Evolutionary conservation across 192 early-diverging fungal genomes (phyloP).

Genomic region (Backusella parvicylindrica): DNA sequence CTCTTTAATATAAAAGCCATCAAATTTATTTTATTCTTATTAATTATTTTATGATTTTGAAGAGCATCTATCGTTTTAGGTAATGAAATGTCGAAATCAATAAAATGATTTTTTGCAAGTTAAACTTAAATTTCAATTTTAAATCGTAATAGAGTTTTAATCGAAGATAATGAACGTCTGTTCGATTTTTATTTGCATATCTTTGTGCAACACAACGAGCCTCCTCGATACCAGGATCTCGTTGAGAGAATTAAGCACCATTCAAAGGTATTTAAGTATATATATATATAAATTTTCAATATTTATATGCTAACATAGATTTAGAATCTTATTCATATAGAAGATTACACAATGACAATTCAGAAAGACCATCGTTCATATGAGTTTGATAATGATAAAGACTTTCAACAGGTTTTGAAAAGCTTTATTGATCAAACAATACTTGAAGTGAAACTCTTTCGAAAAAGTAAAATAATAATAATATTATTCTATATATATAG

Average conservation of each 20-base stretch:
- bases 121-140: neutral
- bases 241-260: constrained; percentile 5
- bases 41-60: neutral
- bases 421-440: neutral
- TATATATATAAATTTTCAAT: neutral
- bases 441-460: constrained; percentile 2
- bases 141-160: neutral
- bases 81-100: neutral
- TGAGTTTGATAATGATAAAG: neutral
- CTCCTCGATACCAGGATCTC: constrained; percentile 4
- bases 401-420: neutral
- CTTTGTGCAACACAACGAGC: neutral
- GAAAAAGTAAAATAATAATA: neutral
- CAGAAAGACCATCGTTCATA: neutral
- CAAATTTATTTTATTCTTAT: neutral
- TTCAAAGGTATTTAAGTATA: neutral
- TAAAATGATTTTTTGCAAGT: neutral
- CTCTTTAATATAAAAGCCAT: neutral
- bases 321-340: neutral
- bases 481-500: too few species aligned
- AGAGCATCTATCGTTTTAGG: neutral
- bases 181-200: constrained; percentile 13
- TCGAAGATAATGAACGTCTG: neutral
- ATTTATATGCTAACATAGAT: neutral
- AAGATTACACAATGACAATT: neutral